Base-by-base conservation (phyloP, 2,329 filamentous ascomycete species). In the Pseudocercospora fijiensis region DNA sequence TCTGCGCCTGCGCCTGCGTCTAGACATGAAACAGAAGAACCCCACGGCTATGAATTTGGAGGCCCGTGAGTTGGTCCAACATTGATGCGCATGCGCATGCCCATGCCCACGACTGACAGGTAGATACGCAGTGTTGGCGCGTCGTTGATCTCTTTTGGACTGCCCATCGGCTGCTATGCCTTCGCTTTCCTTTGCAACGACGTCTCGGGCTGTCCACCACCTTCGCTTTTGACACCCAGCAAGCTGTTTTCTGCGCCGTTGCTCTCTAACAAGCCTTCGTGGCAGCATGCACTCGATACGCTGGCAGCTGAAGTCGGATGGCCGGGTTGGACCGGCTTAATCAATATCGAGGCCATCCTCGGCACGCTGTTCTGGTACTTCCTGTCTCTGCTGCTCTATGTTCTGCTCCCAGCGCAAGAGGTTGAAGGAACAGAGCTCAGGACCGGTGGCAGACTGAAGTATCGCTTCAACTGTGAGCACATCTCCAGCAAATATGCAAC, bases 161-260 rank as follows among this genome's bases (percentile, higher is more conserved):
- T 97, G 0, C 94, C 94, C 0, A 65, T 92, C 47, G 83, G 93
- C 68, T 85, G 92, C 71, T 96, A 95, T 79, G 76, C 88, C 71
- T 89, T 94, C 74, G 84, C 88, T 53, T 96, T 97, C 75, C 82
- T 89, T 72, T 97, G 94, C 84, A 98, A 97, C 80, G 93, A 98
- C 76, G 82, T 96, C 67, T 89, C 91, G 8, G 94, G 95, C 63
- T 98, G 95, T 75, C 95, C 94, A 53, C 88, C 91, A 2, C 92
- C 93, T 3, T 92, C 90, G 3, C 83, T 94, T 8, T 84, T 96
- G 41, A 83, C 84, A 69, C 92, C 90, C 30, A 87, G 84, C 62
- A 89, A 85, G 8, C 79, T 96, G 64, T 75, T 76, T 69, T 68
- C 72, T 2, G 58, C 71, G 24, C 67, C 71, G 4, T 41, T 61